phyloP scores from a whole-genome alignment of 2,329 filamentous ascomycete genomes.

The Aureobasidium leucospermi region DNA sequence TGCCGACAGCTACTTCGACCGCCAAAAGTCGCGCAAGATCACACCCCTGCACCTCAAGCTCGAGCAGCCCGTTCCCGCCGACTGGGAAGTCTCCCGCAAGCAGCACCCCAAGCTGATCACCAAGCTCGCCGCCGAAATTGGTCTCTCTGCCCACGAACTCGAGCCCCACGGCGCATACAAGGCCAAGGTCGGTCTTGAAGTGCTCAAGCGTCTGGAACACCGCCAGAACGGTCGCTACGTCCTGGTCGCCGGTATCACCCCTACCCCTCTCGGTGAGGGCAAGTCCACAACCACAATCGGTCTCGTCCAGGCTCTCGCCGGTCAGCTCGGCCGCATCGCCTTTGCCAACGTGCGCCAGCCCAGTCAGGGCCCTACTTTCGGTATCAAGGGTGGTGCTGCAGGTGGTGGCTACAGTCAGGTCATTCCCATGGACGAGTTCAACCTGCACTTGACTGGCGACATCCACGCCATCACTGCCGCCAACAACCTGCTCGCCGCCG shows the following conservation, averaged over 20 bases:
- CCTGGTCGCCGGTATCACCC: conserved; percentile 90
- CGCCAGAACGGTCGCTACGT: conserved; percentile 85
- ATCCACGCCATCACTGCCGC: conserved; percentile 96
- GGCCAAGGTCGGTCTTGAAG: conserved; percentile 80
- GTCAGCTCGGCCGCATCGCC: conserved; percentile 75
- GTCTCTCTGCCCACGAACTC: conserved; percentile 79
- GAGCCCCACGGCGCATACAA: conserved; percentile 95
- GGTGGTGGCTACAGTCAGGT: conserved; percentile 98
- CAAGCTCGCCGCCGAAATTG: conserved; percentile 73
- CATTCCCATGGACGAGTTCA: conserved; percentile 99
- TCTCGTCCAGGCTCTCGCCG: conserved; percentile 84
- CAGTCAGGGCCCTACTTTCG: conserved; percentile 94
- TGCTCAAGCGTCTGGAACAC: conserved; percentile 78
- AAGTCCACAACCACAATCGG: conserved; percentile 98
- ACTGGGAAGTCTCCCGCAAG: conserved; percentile 83
- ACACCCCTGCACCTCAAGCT: conserved; percentile 78
- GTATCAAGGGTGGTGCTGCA: conserved; percentile 96
- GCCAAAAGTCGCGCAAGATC: conserved; percentile 72
- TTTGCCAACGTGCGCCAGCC: conserved; percentile 98
- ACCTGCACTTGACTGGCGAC: conserved; percentile 92
- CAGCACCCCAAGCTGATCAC: conserved; percentile 92
- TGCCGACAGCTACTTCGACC: conserved; percentile 72
- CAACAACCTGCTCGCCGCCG: conserved; percentile 92
- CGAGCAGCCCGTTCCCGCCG: conserved; percentile 77
- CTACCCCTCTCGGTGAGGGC: conserved; percentile 91